Base-by-base conservation (phyloP, 2,329 filamentous ascomycete genomes). In the Penicillium sp. region DNA sequence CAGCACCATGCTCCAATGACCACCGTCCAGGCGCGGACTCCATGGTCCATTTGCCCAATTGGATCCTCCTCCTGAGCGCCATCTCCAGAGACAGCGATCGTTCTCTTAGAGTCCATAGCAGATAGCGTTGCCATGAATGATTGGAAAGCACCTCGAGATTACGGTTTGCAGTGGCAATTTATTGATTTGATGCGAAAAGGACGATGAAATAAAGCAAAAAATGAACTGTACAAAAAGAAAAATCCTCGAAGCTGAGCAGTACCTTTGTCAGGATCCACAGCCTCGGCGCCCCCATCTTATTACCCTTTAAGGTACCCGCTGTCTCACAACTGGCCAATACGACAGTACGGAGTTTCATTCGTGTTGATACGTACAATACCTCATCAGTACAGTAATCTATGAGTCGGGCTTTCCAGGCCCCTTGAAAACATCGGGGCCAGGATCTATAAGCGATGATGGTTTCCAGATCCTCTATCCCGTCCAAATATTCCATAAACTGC, bases 1-100 rank as follows among this genome's bases (percentile, higher is more conserved):
- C 74, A 76, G 33, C 73, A 76, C 70, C 76, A 81, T 1, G 74
- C 76, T 33, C 81, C 28, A 28, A 28, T 28, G 28, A 28, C 28
- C 28, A 28, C 28, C 28, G 28, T 28, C 28, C 28, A 28, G 28
- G 28, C 28, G 28, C 6, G 28, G 28, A 28, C 28, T 28, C 28
- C 28, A 28, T 28, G 28, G 28, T 28, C 28, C 28, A 28, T 28
- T 28, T 28, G 3, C 3, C 28, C 28, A 28, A 28, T 28, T 28
- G 28, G 6, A 28, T 28, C 28, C 28, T 28, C 28, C 28, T 28
- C 28, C 28, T 7, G 28, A 6, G 28, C 28, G 28, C 28, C 28
- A 6, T 28, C 28, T 28, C 28, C 28, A 28, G 28, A 28, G 28
- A 28, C 28, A 28, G 28, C 28, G 28, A 28, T 28, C 28, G 28